Base-by-base conservation (phyloP, 2,329 filamentous ascomycete genomes). In the Periglandula ipomoeae region DNA sequence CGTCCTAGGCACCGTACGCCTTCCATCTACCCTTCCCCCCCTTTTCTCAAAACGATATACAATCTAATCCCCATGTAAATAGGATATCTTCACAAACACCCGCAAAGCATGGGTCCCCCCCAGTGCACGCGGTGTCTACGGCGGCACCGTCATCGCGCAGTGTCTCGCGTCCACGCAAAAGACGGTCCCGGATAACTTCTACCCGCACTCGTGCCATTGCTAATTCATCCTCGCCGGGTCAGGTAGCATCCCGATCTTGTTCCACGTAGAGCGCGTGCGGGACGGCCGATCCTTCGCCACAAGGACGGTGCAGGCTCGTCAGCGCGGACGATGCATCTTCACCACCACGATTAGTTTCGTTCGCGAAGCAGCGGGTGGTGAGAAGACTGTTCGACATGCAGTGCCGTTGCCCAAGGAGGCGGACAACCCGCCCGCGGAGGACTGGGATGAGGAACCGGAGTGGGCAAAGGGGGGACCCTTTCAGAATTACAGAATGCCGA, bases 171-270 rank as follows among this genome's bases (percentile, higher is more conserved):
- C 93, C 2, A 93, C 89, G 22, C 89, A 95, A 66, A 81, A 82
- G 61, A 98, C 93, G 8, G 87, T 98, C 2, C 84, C 85, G 0
- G 65, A 73, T 23, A 75, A 87, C 63, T 96, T 95, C 68, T 79
- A 83, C 51, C 82, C 93, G 44, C 93, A 98, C 73, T 91, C 85
- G 62, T 96, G 95, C 86, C 93, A 98, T 76, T 97, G 93, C 78
- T 98, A 97, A 73, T 98, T 98, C 67, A 83, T 98, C 30, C 82
- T 97, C 2, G 90, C 91, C 4, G 93, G 93, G 24, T 87, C 91
- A 61, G 76, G 81, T 11, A 81, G 85, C 52, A 84, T 93, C 17
- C 91, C 93, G 27, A 86, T 97, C 56, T 76, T 96, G 53, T 97
- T 95, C 71, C 88, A 96, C 63, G 93, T 98, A 42, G 93, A 97